A percentile compares a stretch with the other conserved stretches of the same genome.
These are phyloP conservation scores for Mycena albidolilacea DNA, from an alignment of 768 basidiomycete species.

Conservation along the genomic window DNA sequence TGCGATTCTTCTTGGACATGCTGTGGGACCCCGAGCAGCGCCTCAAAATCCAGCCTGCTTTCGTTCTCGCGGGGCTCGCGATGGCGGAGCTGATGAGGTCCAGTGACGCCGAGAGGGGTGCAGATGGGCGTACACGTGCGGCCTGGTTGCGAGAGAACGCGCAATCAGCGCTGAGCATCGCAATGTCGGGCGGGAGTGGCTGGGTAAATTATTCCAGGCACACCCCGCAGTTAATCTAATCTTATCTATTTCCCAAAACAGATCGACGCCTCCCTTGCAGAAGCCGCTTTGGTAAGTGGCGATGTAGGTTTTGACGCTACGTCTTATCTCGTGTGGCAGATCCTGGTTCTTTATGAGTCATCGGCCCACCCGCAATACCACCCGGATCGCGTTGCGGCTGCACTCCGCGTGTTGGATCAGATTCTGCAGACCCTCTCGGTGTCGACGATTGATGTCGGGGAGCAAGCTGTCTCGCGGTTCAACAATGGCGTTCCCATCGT, in stretches of 20 bases:
- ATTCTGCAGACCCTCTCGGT: conserved; percentile 72
- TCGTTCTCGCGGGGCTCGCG: conserved; percentile 78
- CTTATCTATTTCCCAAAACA: conserved; percentile 46
- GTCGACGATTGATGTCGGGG: conserved; percentile 69
- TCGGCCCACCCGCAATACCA: conserved; percentile 80
- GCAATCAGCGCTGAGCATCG: conserved; percentile 62
- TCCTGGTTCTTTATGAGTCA: conserved; percentile 83
- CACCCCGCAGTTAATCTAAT: background rate
- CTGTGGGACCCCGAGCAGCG: conserved; percentile 69
- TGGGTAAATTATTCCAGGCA: conserved; percentile 17
- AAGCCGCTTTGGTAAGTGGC: conserved; percentile 75
- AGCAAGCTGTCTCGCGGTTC: conserved; percentile 68
- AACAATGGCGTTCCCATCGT: conserved; percentile 67
- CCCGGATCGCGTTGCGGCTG: conserved; percentile 64
- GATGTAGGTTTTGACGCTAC: conserved; percentile 12
- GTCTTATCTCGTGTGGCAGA: conserved; percentile 53
- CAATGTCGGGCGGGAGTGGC: conserved; percentile 31
- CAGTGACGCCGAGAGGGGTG: conserved; percentile 73
- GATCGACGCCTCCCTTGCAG: conserved; percentile 77
- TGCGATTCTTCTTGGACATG: conserved; percentile 66
- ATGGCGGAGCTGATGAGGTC: conserved; percentile 82
- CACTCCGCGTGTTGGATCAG: conserved; percentile 73
- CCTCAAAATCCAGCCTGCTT: conserved; percentile 75
- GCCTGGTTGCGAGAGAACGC: conserved; percentile 71
- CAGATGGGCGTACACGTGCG: conserved; percentile 69